A percentile compares a stretch with the other conserved stretches of the same genome.
These are phyloP conservation scores for Xylariales sp. DNA, from an alignment of 2,329 filamentous ascomycete species.

Conservation along the genomic window DNA sequence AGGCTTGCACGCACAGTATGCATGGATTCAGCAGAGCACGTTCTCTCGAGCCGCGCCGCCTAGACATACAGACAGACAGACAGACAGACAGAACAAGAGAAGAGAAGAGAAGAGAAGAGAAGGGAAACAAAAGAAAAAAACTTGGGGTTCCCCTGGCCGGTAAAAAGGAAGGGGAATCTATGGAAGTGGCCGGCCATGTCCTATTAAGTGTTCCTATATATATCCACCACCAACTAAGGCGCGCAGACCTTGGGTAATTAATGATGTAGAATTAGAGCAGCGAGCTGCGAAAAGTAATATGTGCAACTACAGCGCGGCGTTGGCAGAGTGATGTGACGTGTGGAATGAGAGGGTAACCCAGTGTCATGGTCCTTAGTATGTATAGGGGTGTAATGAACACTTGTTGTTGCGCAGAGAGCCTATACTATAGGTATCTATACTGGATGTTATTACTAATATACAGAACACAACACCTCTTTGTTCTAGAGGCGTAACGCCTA, in stretches of 20 bases:
- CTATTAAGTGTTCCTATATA: neutral
- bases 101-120: too few species aligned
- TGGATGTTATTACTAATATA: too few species aligned
- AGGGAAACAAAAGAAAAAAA: too few species aligned
- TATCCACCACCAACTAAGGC: neutral
- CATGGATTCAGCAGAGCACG: conserved; percentile 28
- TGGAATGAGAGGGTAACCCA: neutral
- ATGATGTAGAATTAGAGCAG: neutral
- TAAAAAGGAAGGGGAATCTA: neutral
- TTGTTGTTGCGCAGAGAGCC: too few species aligned
- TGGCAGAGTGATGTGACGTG: neutral
- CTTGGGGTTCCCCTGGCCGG: too few species aligned
- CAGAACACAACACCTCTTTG: too few species aligned
- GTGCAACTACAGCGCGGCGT: neutral
- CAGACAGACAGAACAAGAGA: too few species aligned
- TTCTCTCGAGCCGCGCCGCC: conserved; percentile 4
- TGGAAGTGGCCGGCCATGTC: neutral
- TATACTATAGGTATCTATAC: too few species aligned
- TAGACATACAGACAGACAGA: neutral
- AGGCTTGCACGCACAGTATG: conserved; percentile 25
- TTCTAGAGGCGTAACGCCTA: too few species aligned
- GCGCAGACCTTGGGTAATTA: neutral
- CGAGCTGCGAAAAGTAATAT: neutral
- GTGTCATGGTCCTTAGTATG: too few species aligned
- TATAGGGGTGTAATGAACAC: too few species aligned